Base-by-base conservation (phyloP, 129 eudicot species). In the Tanacetum coccineum region DNA sequence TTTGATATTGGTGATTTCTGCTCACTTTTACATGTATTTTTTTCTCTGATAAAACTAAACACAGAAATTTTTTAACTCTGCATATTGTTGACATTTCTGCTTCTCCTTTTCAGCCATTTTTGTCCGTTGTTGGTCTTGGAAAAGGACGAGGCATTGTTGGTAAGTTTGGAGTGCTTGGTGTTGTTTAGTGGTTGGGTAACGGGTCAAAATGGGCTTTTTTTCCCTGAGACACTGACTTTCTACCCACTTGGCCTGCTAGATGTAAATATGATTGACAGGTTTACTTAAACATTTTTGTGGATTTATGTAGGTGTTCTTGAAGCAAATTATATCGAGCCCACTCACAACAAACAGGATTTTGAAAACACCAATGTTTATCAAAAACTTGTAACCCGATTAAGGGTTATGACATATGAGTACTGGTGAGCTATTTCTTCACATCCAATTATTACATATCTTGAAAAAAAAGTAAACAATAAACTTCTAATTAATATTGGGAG, bases 341-440 rank as follows among this genome's bases (percentile, higher is more conserved):
- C 79, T 15, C 93, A 86, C 39, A 86, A 67, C 36, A 86, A 86
- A 68, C 93, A 86, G 74, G 93, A 86, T 70, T 86, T 86, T 72
- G 93, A 86, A 65, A 82, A 83, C 66, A 86, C 93, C 8, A 52
- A 64, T 48, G 78, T 86, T 45, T 86, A n/a, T n/a, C n/a, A n/a
- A n/a, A n/a, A n/a, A n/a, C n/a, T n/a, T n/a, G n/a, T n/a, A n/a
- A n/a, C n/a, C n/a, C n/a, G n/a, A n/a, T n/a, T n/a, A n/a, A n/a
- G n/a, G n/a, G n/a, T n/a, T n/a, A n/a, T n/a, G n/a, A n/a, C n/a
- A n/a, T n/a, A n/a, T n/a, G n/a, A n/a, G n/a, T n/a, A n/a, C n/a
- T n/a, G n/a, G n/a, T n/a, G n/a, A n/a, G n/a, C n/a, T n/a, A n/a
- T n/a, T n/a, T n/a, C n/a, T n/a, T n/a, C n/a, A n/a, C n/a, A n/a